A percentile compares a stretch with the other conserved stretches of the same genome.
phyloP scores from a whole-genome alignment of 768 basidiomycete genomes.

The Collybia nuda region DNA sequence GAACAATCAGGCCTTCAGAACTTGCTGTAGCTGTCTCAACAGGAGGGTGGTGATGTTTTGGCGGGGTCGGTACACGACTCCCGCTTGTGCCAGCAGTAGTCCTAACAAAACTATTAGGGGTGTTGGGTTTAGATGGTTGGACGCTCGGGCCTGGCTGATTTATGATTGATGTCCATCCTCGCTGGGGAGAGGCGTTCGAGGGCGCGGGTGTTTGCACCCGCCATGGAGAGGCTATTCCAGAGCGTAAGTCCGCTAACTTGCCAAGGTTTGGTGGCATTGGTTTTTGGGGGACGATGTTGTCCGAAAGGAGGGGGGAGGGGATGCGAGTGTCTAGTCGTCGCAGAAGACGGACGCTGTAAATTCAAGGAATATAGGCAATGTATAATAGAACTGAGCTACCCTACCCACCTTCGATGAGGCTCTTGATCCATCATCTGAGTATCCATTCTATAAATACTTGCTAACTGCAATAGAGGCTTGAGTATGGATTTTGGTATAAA shows the following conservation, averaged over 20 bases:
- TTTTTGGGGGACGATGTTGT: constrained; percentile 27
- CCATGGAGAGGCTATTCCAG: constrained; percentile 18
- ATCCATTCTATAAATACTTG: constrained; percentile 78
- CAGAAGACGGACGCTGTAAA: constrained; percentile 67
- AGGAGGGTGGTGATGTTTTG: constrained; percentile 6
- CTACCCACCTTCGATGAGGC: constrained; percentile 64
- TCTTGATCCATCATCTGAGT: constrained; percentile 90
- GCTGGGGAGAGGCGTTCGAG: not conserved
- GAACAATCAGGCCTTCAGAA: constrained; percentile 29
- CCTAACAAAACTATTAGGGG: not conserved
- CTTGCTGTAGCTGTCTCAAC: constrained; percentile 12
- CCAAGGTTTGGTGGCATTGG: constrained; percentile 46
- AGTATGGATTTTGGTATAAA: not conserved
- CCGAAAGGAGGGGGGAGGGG: constrained; percentile 70
- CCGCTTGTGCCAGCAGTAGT: not conserved
- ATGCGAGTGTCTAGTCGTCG: constrained; percentile 81
- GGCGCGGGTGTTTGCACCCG: constrained; percentile 7
- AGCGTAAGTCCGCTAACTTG: constrained; percentile 58
- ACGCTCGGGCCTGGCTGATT: not conserved
- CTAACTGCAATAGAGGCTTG: constrained; percentile 47
- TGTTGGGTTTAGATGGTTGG: not conserved
- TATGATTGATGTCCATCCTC: not conserved
- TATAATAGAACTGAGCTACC: not conserved
- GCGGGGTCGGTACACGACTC: not conserved
- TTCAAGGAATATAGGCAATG: not conserved